These are phyloP conservation scores for Durotheca rogersii DNA, from an alignment of 495 filamentous ascomycete genomes.

Conservation along the genomic window DNA sequence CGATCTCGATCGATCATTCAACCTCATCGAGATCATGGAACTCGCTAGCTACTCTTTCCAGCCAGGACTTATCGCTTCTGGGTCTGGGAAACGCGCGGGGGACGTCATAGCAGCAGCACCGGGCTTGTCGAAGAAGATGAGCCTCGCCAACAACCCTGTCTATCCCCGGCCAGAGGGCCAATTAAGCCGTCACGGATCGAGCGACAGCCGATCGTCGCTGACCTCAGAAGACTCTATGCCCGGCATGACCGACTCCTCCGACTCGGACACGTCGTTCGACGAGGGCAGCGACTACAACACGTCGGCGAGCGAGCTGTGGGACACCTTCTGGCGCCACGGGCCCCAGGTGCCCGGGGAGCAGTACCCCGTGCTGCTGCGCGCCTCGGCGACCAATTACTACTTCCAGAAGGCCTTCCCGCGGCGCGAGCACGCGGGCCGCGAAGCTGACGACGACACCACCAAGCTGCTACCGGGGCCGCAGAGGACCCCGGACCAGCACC, in stretches of 20 bases:
- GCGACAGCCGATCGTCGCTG: constrained; percentile 28
- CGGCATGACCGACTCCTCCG: constrained; percentile 36
- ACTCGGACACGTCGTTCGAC: constrained; percentile 34
- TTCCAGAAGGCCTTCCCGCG: constrained; percentile 9
- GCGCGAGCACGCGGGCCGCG: not conserved
- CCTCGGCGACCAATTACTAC: constrained; percentile 12
- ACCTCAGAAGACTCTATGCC: constrained; percentile 30
- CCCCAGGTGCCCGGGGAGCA: constrained; percentile 14
- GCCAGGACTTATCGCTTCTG: constrained; percentile 2
- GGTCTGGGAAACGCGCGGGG: not conserved
- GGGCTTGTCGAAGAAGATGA: constrained; percentile 15
- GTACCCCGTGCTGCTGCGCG: constrained; percentile 21
- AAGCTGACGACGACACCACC: constrained; percentile 14
- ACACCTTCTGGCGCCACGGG: constrained; percentile 34
- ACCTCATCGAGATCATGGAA: constrained; percentile 29
- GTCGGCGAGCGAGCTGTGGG: constrained; percentile 33
- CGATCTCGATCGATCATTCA: constrained; percentile 20
- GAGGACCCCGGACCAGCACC: too few relatives aligned
- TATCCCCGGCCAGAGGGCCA: constrained; percentile 24
- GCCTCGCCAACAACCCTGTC: constrained; percentile 30
- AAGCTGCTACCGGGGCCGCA: too few relatives aligned
- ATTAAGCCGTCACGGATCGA: constrained; percentile 30
- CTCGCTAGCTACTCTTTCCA: constrained; percentile 17
- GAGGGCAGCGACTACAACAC: constrained; percentile 32
- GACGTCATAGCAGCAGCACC: constrained; percentile 6